Evolutionary conservation across 2,329 filamentous ascomycete species (phyloP).

Genomic region (Colletotrichum sp.): DNA sequence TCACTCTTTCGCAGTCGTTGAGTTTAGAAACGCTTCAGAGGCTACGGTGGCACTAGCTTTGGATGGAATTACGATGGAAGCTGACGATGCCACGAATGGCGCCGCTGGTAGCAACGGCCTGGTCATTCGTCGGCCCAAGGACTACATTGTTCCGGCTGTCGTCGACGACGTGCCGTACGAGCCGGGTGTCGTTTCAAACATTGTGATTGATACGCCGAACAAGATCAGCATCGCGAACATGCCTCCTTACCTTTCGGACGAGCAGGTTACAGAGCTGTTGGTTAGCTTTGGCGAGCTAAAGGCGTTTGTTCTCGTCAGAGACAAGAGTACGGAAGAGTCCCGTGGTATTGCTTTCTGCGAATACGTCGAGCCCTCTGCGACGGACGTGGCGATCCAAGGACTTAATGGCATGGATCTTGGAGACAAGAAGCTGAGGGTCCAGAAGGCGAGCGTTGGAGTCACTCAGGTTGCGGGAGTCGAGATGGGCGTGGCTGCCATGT

Average conservation of each 20-base stretch:
- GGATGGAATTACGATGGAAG: constrained; percentile 88
- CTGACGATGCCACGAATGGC: constrained; percentile 65
- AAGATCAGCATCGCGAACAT: constrained; percentile 95
- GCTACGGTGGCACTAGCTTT: constrained; percentile 90
- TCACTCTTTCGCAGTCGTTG: constrained; percentile 80
- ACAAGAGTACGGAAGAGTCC: constrained; percentile 83
- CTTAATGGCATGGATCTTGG: constrained; percentile 94
- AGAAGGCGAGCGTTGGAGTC: constrained; percentile 88
- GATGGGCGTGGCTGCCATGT: constrained; percentile 97
- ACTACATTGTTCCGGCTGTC: constrained; percentile 91
- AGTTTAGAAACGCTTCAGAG: constrained; percentile 88
- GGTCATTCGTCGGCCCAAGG: constrained; percentile 85
- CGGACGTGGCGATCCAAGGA: constrained; percentile 86
- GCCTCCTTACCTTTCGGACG: constrained; percentile 84
- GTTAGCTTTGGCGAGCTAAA: constrained; percentile 92
- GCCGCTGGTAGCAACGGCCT: constrained; percentile 61
- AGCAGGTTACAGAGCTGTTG: constrained; percentile 89
- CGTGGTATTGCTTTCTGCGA: constrained; percentile 96
- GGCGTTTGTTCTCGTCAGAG: constrained; percentile 88
- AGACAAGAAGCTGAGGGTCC: constrained; percentile 83
- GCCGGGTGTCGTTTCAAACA: constrained; percentile 76
- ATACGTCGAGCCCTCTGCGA: constrained; percentile 78
- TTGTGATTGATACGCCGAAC: constrained; percentile 90
- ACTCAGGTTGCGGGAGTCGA: constrained; percentile 93
- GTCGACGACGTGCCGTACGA: constrained; percentile 76